phyloP scores from a whole-genome alignment of 441 rosid species.

The Flueggea neowawraea region DNA sequence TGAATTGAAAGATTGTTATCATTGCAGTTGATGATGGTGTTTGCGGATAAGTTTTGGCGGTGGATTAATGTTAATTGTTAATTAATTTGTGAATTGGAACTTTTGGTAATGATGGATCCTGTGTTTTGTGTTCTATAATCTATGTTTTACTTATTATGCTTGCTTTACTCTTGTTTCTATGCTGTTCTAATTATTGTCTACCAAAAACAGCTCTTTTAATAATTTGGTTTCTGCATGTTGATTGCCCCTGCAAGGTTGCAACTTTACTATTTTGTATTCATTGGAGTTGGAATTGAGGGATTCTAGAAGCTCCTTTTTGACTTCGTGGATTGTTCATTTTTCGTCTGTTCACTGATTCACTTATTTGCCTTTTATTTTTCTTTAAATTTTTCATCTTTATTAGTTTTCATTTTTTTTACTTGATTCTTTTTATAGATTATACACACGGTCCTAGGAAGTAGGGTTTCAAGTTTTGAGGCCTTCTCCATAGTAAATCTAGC shows the following conservation, averaged over 20 bases:
- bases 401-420: neutral
- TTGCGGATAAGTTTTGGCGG: neutral
- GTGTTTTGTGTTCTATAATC: too few species aligned
- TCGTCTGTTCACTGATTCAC: slow-evolving; percentile 7
- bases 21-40: slow-evolving; percentile 3
- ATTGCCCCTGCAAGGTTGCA: slow-evolving; percentile 4
- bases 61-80: neutral
- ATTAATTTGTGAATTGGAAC: neutral
- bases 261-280: neutral
- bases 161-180: slow-evolving; percentile 14
- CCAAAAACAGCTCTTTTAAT: slow-evolving; percentile 18
- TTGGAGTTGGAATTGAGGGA: neutral
- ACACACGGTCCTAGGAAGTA: slow-evolving; percentile 1
- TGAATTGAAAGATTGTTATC: slow-evolving; percentile 3
- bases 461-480: neutral
- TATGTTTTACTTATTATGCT: neutral
- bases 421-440: slow-evolving; percentile 8
- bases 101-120: slow-evolving; percentile 5
- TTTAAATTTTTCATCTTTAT: neutral
- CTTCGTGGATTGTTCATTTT: slow-evolving; percentile 10
- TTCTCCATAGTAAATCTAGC: slow-evolving; percentile 4
- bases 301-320: slow-evolving; percentile 19
- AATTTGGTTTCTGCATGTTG: slow-evolving; percentile 33
- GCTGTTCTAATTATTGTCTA: slow-evolving; percentile 23
- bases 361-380: slow-evolving; percentile 2